Conservation (phyloP, 2,329 filamentous ascomycete genomes). For the Lithohypha guttulata region DNA sequence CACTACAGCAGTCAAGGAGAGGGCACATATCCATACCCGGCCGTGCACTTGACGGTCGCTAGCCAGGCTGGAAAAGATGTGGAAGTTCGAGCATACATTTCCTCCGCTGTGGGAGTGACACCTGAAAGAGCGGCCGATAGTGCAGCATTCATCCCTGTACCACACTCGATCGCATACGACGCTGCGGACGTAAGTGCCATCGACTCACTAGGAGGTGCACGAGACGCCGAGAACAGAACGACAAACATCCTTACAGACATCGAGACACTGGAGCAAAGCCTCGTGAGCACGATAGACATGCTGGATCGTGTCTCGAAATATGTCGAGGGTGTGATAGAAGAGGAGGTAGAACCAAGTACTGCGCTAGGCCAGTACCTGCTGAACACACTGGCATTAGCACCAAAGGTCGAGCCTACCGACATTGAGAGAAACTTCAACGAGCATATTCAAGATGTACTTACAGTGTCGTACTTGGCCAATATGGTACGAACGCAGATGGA, state of each 20-base stretch:
- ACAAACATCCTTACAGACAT: conserved; percentile 74
- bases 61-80: conserved; percentile 82
- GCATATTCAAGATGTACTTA: conserved; percentile 96
- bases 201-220: conserved; percentile 73
- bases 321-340: conserved; percentile 76
- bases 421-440: conserved; percentile 99
- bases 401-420: conserved; percentile 82
- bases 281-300: conserved; percentile 80
- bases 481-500: conserved; percentile 99
- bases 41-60: conserved; percentile 88
- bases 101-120: conserved; percentile 85
- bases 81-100: conserved; percentile 88
- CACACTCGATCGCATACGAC: conserved; percentile 83
- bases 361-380: conserved; percentile 90
- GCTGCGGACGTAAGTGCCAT: conserved; percentile 67
- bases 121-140: conserved; percentile 90
- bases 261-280: conserved; percentile 71
- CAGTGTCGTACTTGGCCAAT: conserved; percentile 96
- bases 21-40: conserved; percentile 94
- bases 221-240: conserved; percentile 64
- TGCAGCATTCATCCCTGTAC: conserved; percentile 94
- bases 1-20: conserved; percentile 97
- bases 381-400: conserved; percentile 82
- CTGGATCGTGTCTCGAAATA: conserved; percentile 86
- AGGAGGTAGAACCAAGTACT: conserved; percentile 92